Evolutionary conservation across 2,329 filamentous ascomycete species (phyloP).

Genomic region (Colletotrichum kahawae): DNA sequence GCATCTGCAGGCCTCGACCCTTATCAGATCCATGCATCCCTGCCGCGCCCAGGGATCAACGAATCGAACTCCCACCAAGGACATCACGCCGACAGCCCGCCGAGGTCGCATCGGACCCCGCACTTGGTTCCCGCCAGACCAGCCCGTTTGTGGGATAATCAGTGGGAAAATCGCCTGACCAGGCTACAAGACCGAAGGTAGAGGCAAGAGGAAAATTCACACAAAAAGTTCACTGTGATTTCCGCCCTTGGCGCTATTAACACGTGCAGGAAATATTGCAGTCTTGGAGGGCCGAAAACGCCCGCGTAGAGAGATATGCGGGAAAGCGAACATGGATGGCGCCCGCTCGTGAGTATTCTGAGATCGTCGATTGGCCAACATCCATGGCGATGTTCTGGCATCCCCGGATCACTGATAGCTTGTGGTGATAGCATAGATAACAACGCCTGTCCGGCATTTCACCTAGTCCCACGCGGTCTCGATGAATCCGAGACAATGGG

Average conservation of each 20-base stretch:
- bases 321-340: not conserved
- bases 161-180: not conserved
- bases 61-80: not conserved
- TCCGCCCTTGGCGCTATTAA: not conserved
- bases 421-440: conserved; percentile 10
- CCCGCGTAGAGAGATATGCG: not conserved
- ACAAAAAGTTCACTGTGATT: not conserved
- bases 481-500: not conserved
- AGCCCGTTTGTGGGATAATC: not conserved
- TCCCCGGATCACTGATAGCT: not conserved
- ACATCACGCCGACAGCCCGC: not conserved
- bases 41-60: not conserved
- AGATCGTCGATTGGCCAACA: not conserved
- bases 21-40: conserved; percentile 19
- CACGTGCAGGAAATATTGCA: not conserved
- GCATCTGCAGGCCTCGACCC: not conserved
- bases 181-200: not conserved
- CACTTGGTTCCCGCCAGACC: not conserved
- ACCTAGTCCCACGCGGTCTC: not conserved
- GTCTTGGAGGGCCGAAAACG: not conserved
- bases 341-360: not conserved
- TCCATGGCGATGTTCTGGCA: not conserved
- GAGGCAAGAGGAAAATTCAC: not conserved
- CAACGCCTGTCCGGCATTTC: not conserved
- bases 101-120: conserved; percentile 14